phyloP scores from a whole-genome alignment of 2,329 filamentous ascomycete species.

The Talaromyces sp. region DNA sequence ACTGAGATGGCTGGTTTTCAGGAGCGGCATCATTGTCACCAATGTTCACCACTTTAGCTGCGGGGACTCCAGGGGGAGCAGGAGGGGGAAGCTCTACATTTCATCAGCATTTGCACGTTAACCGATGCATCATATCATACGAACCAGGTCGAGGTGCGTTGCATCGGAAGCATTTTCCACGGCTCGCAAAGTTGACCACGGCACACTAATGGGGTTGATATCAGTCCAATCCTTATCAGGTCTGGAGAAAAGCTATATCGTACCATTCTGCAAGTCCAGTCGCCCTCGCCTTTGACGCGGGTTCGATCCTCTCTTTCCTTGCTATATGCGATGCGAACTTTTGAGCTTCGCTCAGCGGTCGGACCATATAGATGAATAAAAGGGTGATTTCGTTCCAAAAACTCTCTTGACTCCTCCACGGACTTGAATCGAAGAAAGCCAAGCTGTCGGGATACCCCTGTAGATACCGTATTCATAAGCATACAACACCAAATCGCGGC shows the following conservation, averaged over 20 bases:
- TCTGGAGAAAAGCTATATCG: background rate
- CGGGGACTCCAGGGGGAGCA: constrained; percentile 41
- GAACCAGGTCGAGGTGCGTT: constrained; percentile 57
- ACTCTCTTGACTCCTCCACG: constrained; percentile 53
- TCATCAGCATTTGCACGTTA: constrained; percentile 14
- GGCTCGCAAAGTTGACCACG: constrained; percentile 60
- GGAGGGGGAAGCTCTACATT: constrained; percentile 29
- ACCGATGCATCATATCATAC: constrained; percentile 19
- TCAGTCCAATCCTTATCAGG: constrained; percentile 2
- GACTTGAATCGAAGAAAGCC: constrained; percentile 59
- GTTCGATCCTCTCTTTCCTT: constrained; percentile 56
- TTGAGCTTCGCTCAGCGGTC: constrained; percentile 43
- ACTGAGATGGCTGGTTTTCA: constrained; percentile 68
- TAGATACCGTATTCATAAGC: background rate
- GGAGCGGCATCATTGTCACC: constrained; percentile 59
- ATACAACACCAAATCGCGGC: background rate
- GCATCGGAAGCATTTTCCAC: constrained; percentile 62
- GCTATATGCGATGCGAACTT: constrained; percentile 57
- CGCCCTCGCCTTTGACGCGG: constrained; percentile 52
- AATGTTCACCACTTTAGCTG: constrained; percentile 51
- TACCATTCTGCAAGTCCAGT: constrained; percentile 61
- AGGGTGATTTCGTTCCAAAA: constrained; percentile 57
- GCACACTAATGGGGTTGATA: constrained; percentile 48
- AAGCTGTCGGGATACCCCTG: constrained; percentile 58
- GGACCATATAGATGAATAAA: constrained; percentile 53